Evolutionary conservation across 192 early-diverging fungal species (phyloP).

Genomic region (Entomortierella chlamydospora): DNA sequence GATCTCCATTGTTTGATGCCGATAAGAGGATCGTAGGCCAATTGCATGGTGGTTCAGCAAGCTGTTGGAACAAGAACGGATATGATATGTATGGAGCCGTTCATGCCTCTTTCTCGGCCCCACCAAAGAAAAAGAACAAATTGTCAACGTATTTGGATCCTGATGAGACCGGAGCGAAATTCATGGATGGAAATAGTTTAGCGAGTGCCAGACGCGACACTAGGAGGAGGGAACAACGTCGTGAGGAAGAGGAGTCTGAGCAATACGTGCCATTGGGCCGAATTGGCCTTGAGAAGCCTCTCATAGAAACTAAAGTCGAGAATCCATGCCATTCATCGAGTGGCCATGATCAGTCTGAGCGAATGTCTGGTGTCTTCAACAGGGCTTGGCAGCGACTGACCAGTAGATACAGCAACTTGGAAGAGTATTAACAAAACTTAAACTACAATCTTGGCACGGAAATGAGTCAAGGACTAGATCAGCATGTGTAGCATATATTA

Average conservation of each 20-base stretch:
- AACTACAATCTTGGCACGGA: too few species aligned
- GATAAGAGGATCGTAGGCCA: constrained; percentile 59
- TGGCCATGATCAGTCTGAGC: background rate
- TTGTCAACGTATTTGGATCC: constrained; percentile 44
- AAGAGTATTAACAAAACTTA: background rate
- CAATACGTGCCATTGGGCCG: constrained; percentile 7
- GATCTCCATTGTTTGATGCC: constrained; percentile 57
- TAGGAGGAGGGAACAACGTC: background rate
- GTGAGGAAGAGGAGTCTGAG: background rate
- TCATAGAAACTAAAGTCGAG: background rate
- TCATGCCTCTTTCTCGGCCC: constrained; percentile 37
- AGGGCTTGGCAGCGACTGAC: background rate
- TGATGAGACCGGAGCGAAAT: constrained; percentile 20
- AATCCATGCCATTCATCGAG: background rate
- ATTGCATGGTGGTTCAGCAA: constrained; percentile 58
- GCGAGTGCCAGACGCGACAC: constrained; percentile 22
- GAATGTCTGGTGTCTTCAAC: background rate
- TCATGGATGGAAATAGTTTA: constrained; percentile 33
- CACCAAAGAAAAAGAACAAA: constrained; percentile 34
- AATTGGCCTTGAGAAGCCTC: constrained; percentile 9
- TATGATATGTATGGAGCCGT: constrained; percentile 60
- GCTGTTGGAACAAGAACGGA: constrained; percentile 57
- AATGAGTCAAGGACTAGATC: too few species aligned
- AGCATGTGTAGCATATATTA: too few species aligned
- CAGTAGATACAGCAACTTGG: background rate